A percentile compares a stretch with the other conserved stretches of the same genome.
phyloP scores from a whole-genome alignment of 371 early-diverging fungal species.

The Fennellomyces sp. region DNA sequence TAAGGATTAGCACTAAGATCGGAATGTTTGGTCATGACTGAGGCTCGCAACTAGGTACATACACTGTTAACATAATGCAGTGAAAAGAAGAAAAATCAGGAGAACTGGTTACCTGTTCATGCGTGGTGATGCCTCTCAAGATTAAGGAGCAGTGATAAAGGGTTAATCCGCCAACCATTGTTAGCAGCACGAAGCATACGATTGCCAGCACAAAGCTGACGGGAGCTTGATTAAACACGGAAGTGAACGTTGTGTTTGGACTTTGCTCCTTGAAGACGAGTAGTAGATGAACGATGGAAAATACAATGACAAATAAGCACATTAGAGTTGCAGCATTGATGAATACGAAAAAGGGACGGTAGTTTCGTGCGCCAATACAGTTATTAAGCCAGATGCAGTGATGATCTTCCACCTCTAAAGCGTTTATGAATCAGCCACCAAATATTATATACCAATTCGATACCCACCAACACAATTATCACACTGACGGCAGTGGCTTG shows the following conservation, averaged over 20 bases:
- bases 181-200: conserved; percentile 64
- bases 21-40: conserved; percentile 40
- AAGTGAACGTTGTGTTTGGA: conserved; percentile 8
- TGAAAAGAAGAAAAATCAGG: too few relatives aligned
- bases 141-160: conserved; percentile 80
- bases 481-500: conserved; percentile 89
- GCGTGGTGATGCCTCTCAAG: conserved; percentile 80
- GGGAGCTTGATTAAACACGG: conserved; percentile 31
- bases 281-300: conserved; percentile 60
- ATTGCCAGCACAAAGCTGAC: conserved; percentile 69
- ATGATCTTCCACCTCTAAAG: conserved; percentile 79
- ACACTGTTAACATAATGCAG: neutral
- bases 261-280: conserved; percentile 3
- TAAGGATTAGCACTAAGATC: conserved; percentile 49
- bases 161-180: conserved; percentile 72
- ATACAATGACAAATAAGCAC: conserved; percentile 62
- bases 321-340: conserved; percentile 57
- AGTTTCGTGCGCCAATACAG: conserved; percentile 92
- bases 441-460: too few relatives aligned
- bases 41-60: conserved; percentile 37
- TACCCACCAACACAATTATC: conserved; percentile 90
- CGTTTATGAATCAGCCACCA: neutral
- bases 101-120: conserved; percentile 81
- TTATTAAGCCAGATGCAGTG: conserved; percentile 96
- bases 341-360: conserved; percentile 84